These are phyloP conservation scores for Skeletonema marinoi DNA, from an alignment of 108 stramenopile genomes.

Conservation along the genomic window DNA sequence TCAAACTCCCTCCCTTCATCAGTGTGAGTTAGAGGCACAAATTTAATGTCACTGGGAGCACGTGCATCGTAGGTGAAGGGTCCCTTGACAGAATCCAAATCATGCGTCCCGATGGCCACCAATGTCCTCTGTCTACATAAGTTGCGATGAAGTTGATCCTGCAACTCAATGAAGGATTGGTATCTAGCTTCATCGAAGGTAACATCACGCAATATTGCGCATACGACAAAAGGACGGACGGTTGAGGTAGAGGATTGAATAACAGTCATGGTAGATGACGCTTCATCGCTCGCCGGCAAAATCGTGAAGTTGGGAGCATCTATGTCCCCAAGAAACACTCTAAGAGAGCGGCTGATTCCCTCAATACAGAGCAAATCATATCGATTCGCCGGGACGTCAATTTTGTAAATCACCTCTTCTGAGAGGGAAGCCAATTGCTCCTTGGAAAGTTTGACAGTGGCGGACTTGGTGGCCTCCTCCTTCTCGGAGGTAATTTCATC, in stretches of 20 bases:
- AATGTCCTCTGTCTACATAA: slow-evolving; percentile 96
- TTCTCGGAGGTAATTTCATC: slow-evolving; percentile 97
- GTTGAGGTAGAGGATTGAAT: slow-evolving; percentile 75
- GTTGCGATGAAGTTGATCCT: slow-evolving; percentile 99
- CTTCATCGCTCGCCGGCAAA: slow-evolving; percentile 24
- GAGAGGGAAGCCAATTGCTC: slow-evolving; percentile 58
- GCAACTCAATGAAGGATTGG: slow-evolving; percentile 98
- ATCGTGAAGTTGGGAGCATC: slow-evolving; percentile 73
- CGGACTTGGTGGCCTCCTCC: slow-evolving; percentile 83
- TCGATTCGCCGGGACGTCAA: slow-evolving; percentile 99
- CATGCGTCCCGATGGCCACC: slow-evolving; percentile 99
- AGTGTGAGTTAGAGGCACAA: slow-evolving; percentile 93
- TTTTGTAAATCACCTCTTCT: slow-evolving; percentile 92
- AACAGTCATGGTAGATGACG: slow-evolving; percentile 71
- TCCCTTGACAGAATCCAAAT: slow-evolving; percentile 89
- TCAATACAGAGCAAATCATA: slow-evolving; percentile 99
- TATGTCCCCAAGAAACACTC: slow-evolving; percentile 91
- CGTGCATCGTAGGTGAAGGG: slow-evolving; percentile 95
- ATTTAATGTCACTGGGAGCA: slow-evolving; percentile 83
- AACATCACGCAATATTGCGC: slow-evolving; percentile 95
- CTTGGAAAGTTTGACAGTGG: slow-evolving; percentile 64
- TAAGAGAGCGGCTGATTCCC: slow-evolving; percentile 92
- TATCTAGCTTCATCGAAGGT: slow-evolving; percentile 88
- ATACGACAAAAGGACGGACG: slow-evolving; percentile 97
- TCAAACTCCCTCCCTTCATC: slow-evolving; percentile 68